These are phyloP conservation scores for Glycine tomentella DNA, from an alignment of 306 rosid species.

Conservation along the genomic window DNA sequence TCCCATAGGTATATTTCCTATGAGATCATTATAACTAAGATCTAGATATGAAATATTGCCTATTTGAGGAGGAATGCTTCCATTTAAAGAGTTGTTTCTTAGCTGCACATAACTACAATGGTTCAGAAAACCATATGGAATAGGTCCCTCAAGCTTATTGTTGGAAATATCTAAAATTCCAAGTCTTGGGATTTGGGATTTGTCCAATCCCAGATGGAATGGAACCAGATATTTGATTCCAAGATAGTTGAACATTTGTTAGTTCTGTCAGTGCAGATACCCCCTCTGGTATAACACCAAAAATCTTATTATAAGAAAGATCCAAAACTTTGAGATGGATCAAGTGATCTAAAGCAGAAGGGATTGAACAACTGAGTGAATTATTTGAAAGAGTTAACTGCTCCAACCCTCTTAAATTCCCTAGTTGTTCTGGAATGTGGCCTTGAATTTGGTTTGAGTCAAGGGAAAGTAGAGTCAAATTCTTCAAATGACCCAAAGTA, in stretches of 20 bases:
- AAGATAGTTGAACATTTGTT: background rate
- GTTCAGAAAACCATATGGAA: background rate
- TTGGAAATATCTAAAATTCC: slow-evolving; percentile 23
- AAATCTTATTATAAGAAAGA: background rate
- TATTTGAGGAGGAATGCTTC: slow-evolving; percentile 34
- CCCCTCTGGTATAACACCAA: slow-evolving; percentile 1
- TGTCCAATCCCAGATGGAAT: slow-evolving; percentile 8
- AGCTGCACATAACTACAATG: background rate
- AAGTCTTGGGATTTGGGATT: slow-evolving; percentile 4
- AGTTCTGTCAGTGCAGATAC: background rate
- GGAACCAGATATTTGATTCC: slow-evolving; percentile 20
- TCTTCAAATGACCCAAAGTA: slow-evolving; percentile 2
- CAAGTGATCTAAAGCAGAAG: slow-evolving; percentile 12
- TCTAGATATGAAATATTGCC: slow-evolving; percentile 6
- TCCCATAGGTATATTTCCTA: background rate
- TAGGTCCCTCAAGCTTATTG: slow-evolving; percentile 34
- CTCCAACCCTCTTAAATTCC: background rate
- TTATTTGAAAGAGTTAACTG: background rate
- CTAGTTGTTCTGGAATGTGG: background rate
- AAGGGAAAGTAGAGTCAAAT: background rate
- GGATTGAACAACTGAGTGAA: slow-evolving; percentile 1
- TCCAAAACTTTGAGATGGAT: slow-evolving; percentile 9
- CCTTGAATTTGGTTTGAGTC: slow-evolving; percentile 17
- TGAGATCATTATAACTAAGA: slow-evolving; percentile 33
- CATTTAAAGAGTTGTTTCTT: slow-evolving; percentile 28